Conservation (phyloP, 2,329 filamentous ascomycete species). For the Paecilomyces formosus region DNA sequence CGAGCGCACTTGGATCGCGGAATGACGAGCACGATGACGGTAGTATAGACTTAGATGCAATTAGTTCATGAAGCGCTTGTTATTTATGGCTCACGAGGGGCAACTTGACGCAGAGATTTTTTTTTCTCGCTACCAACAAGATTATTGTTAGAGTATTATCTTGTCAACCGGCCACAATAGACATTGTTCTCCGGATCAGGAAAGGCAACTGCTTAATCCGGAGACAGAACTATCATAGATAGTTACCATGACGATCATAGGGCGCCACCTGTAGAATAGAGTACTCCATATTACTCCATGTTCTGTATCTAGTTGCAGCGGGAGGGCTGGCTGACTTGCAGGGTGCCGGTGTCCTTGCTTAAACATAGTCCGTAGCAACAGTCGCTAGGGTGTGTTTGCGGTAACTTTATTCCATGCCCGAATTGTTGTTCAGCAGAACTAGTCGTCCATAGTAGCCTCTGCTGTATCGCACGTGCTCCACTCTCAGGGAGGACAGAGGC, state of each 20-base stretch:
- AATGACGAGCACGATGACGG: not conserved
- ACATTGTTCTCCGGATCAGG: not conserved
- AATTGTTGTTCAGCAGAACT: not conserved
- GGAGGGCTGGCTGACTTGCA: not conserved
- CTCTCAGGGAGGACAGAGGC: not conserved
- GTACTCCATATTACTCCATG: too few species aligned
- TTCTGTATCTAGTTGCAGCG: too few species aligned
- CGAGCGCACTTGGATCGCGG: not conserved
- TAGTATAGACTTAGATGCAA: not conserved
- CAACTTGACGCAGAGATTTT: not conserved
- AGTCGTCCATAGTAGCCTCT: not conserved
- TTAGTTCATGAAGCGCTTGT: not conserved
- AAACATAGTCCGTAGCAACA: not conserved
- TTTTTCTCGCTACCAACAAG: not conserved
- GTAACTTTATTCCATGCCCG: not conserved
- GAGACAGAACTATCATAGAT: not conserved
- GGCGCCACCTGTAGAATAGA: not conserved
- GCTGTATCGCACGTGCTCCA: not conserved
- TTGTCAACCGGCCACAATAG: not conserved
- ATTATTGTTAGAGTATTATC: too few species aligned
- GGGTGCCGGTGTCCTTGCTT: not conserved
- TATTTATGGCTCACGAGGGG: not conserved
- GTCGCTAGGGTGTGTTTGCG: not conserved
- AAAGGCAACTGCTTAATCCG: not conserved
- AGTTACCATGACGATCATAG: not conserved